phyloP scores from a whole-genome alignment of 2,329 filamentous ascomycete genomes.

The Fusarium camptoceras region DNA sequence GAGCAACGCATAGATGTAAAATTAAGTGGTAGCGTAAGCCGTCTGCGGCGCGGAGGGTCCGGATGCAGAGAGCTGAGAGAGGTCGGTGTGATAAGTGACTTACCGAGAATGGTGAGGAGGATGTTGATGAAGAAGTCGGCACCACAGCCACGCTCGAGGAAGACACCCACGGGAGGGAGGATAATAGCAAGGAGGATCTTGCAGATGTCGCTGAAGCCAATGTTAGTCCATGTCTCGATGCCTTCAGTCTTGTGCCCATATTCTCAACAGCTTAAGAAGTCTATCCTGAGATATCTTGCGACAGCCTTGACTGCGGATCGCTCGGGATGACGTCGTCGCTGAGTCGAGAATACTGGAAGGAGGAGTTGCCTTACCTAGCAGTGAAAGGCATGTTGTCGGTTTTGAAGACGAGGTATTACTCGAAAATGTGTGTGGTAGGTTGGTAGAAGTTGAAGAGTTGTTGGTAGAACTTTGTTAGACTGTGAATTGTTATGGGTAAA shows the following conservation, averaged over 20 bases:
- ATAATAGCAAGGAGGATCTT: conserved; percentile 87
- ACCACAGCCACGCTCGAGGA: conserved; percentile 92
- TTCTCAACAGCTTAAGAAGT: not conserved
- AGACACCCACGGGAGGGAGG: conserved; percentile 90
- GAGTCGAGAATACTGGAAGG: conserved; percentile 2
- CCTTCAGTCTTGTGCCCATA: not conserved
- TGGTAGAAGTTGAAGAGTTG: conserved; percentile 16
- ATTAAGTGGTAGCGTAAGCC: not conserved
- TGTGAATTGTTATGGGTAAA: conserved; percentile 19
- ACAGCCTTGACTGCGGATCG: conserved; percentile 30
- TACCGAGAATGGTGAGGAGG: conserved; percentile 80
- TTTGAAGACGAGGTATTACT: conserved; percentile 30
- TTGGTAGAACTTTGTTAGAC: conserved; percentile 9
- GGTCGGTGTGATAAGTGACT: conserved; percentile 37
- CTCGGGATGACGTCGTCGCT: conserved; percentile 36
- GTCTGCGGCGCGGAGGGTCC: conserved; percentile 54
- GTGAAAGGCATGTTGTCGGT: conserved; percentile 68
- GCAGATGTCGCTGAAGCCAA: conserved; percentile 63
- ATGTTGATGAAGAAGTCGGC: conserved; percentile 94
- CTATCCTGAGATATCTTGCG: conserved; percentile 5
- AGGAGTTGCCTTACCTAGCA: conserved; percentile 59
- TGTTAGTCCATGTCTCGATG: conserved; percentile 18
- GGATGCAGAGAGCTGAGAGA: conserved; percentile 42
- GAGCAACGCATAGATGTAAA: not conserved
- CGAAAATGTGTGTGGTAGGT: conserved; percentile 12